These are phyloP conservation scores for Yarrowia sp. DNA, from an alignment of 805 yeast genomes.

Conservation along the genomic window DNA sequence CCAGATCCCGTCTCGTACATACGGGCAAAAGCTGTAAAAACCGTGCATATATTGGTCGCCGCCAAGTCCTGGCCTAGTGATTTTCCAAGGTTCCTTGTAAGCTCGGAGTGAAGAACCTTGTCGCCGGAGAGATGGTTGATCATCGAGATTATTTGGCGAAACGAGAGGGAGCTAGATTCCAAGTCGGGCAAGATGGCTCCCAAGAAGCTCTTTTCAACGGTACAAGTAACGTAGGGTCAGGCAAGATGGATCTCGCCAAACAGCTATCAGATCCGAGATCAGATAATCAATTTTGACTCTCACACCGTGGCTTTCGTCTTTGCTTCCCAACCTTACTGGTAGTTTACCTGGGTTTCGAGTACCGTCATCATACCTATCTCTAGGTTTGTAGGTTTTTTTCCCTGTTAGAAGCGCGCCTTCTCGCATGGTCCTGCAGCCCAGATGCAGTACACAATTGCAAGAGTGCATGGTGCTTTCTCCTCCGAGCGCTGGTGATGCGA, in stretches of 20 bases:
- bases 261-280: background rate
- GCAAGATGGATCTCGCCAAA: too few relatives aligned
- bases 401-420: background rate
- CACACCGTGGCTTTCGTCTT: background rate
- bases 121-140: background rate
- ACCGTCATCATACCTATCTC: background rate
- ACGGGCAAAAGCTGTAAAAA: background rate
- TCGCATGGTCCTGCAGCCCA: background rate
- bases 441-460: background rate
- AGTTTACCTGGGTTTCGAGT: background rate
- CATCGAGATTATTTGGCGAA: background rate
- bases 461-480: background rate
- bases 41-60: constrained; percentile 7
- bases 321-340: background rate
- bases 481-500: background rate
- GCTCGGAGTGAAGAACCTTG: background rate
- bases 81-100: background rate
- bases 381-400: constrained; percentile 2
- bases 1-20: too few relatives aligned
- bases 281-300: background rate
- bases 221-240: too few relatives aligned
- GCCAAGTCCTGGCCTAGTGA: background rate
- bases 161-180: too few relatives aligned
- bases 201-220: too few relatives aligned
- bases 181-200: too few relatives aligned